Conservation (phyloP, 805 yeast species). For the Tetrapisispora taiwanensis region DNA sequence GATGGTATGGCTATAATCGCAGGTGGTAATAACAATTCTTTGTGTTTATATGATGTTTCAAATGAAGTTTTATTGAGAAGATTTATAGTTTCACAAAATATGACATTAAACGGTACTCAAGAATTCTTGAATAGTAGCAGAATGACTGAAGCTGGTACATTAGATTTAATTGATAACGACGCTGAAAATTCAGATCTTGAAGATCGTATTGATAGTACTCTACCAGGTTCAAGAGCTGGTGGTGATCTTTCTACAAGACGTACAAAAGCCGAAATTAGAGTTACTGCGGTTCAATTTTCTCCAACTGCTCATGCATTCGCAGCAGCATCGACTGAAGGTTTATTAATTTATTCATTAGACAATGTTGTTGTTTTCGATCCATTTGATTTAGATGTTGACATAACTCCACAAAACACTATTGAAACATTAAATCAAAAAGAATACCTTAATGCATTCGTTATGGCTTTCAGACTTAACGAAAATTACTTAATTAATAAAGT, state of each 20-base stretch:
- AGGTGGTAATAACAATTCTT: constrained; percentile 85
- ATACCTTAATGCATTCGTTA: constrained; percentile 69
- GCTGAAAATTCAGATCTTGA: constrained; percentile 83
- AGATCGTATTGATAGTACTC: constrained; percentile 59
- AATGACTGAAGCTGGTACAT: constrained; percentile 81
- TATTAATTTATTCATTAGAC: constrained; percentile 73
- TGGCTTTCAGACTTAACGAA: constrained; percentile 92
- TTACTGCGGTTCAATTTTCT: constrained; percentile 67
- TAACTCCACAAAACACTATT: constrained; percentile 70
- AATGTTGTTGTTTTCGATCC: constrained; percentile 77
- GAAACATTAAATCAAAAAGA: constrained; percentile 46
- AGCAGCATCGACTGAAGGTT: constrained; percentile 91
- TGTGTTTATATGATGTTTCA: constrained; percentile 82
- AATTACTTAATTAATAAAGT: constrained; percentile 57
- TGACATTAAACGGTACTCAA: constrained; percentile 83
- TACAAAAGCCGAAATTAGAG: constrained; percentile 73
- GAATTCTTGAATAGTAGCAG: constrained; percentile 67
- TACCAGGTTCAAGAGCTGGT: constrained; percentile 80
- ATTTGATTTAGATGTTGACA: constrained; percentile 83
- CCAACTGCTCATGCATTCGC: constrained; percentile 89
- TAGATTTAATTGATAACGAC: constrained; percentile 69
- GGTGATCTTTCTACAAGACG: constrained; percentile 73
- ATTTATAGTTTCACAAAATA: constrained; percentile 77
- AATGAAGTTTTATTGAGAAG: constrained; percentile 78
- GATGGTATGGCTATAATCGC: constrained; percentile 86